Evolutionary conservation across 2,329 filamentous ascomycete species (phyloP).

Genomic region (Zymoseptoria crescenta): DNA sequence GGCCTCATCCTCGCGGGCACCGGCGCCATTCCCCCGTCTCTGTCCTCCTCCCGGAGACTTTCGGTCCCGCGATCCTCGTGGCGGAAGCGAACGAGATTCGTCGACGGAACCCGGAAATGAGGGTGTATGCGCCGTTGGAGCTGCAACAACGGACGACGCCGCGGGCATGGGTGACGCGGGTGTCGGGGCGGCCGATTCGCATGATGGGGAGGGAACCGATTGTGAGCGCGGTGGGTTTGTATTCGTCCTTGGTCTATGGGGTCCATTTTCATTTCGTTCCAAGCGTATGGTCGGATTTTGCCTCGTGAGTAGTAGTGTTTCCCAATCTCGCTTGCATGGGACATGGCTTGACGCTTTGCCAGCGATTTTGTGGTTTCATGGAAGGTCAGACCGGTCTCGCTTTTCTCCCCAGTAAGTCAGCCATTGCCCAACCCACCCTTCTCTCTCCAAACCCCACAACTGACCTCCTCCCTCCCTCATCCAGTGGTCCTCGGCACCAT

Average conservation of each 20-base stretch:
- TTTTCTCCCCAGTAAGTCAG: constrained; percentile 8
- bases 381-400: constrained; percentile 11
- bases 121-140: constrained; percentile 53
- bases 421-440: not conserved
- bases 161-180: constrained; percentile 54
- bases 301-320: constrained; percentile 2
- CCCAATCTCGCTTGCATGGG: too few species aligned
- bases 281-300: constrained; percentile 11
- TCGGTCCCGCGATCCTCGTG: constrained; percentile 34
- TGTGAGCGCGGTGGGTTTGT: constrained; percentile 61
- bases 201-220: constrained; percentile 65
- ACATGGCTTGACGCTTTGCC: not conserved
- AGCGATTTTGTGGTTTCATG: constrained; percentile 9
- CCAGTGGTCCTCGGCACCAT: constrained; percentile 7
- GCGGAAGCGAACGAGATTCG: constrained; percentile 46
- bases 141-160: constrained; percentile 53
- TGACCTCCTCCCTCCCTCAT: not conserved
- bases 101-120: constrained; percentile 42
- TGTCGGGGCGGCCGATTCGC: constrained; percentile 58
- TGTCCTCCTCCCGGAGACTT: constrained; percentile 35
- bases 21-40: constrained; percentile 7
- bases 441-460: not conserved
- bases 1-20: constrained; percentile 10
- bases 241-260: constrained; percentile 53
- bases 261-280: constrained; percentile 46